Percentiles rank a stretch among this genome's conserved stretches.
Conservation (phyloP, 2,329 filamentous ascomycete genomes). For the Leptographium flavum region DNA sequence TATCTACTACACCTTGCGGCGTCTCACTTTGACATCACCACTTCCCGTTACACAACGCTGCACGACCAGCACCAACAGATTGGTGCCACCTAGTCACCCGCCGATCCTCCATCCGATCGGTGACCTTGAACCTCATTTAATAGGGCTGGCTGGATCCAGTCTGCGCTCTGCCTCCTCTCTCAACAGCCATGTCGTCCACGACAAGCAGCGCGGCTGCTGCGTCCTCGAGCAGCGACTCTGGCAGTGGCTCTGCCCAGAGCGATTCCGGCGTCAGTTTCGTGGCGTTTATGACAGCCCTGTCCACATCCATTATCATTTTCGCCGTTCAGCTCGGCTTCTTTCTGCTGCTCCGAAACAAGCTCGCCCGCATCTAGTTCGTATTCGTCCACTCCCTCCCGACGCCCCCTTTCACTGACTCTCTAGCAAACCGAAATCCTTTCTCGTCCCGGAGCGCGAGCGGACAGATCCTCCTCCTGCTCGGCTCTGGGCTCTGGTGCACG, state of each 20-base stretch:
- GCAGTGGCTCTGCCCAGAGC: conserved; percentile 13
- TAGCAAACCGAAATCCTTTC: conserved; percentile 71
- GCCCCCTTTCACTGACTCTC: not conserved
- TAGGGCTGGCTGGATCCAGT: not conserved
- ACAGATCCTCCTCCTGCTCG: conserved; percentile 56
- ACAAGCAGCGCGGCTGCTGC: conserved; percentile 6
- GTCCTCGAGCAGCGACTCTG: conserved; percentile 2
- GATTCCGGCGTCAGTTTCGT: conserved; percentile 29
- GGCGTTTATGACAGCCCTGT: conserved; percentile 52
- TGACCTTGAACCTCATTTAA: not conserved
- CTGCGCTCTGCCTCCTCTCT: not conserved
- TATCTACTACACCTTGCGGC: not conserved
- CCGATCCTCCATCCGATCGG: too few species aligned
- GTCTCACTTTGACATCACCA: not conserved
- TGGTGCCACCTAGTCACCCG: too few species aligned
- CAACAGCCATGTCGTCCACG: not conserved
- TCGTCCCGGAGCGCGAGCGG: conserved; percentile 73
- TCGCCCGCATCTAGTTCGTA: conserved; percentile 69
- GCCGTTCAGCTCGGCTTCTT: conserved; percentile 55
- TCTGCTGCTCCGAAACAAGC: conserved; percentile 58
- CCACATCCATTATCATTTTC: conserved; percentile 48
- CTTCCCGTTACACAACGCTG: too few species aligned
- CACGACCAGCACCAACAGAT: too few species aligned
- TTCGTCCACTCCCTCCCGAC: not conserved
- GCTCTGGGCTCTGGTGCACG: conserved; percentile 35